These are phyloP conservation scores for Kuraishia piskuri DNA, from an alignment of 805 yeast species.

Conservation along the genomic window DNA sequence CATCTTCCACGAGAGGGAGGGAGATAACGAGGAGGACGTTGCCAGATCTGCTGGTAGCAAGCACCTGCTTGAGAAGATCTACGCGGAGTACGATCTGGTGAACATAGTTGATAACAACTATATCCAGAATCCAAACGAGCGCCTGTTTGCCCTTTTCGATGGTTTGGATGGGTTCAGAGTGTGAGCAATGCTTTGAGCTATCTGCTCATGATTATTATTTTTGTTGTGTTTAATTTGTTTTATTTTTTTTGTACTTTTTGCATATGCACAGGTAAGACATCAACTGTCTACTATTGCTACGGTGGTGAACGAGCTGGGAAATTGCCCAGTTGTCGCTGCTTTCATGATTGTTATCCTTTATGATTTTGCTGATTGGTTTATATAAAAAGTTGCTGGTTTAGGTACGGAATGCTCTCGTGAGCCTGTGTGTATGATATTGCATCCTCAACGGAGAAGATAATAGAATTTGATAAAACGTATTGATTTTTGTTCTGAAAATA, in stretches of 20 bases:
- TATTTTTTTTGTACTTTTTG: neutral
- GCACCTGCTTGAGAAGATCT: constrained; percentile 34
- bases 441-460: constrained; percentile 1
- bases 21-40: constrained; percentile 6
- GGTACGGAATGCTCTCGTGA: neutral
- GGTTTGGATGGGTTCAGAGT: constrained; percentile 11
- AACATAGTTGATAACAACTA: constrained; percentile 89
- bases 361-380: neutral
- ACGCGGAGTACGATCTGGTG: constrained; percentile 61
- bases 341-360: neutral
- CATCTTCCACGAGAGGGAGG: constrained; percentile 31
- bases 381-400: neutral
- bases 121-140: constrained; percentile 36
- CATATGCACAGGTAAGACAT: constrained; percentile 7
- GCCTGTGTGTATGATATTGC: neutral
- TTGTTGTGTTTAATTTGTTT: neutral
- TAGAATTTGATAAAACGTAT: neutral
- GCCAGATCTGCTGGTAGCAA: constrained; percentile 21
- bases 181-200: neutral
- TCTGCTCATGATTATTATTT: neutral
- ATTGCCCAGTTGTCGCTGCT: neutral
- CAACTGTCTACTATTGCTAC: constrained; percentile 5
- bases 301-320: neutral
- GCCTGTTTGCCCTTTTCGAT: constrained; percentile 47
- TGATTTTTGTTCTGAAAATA: no score